Conservation (phyloP, 345 rosid genomes). For the Zanthoxylum bungeanum region DNA sequence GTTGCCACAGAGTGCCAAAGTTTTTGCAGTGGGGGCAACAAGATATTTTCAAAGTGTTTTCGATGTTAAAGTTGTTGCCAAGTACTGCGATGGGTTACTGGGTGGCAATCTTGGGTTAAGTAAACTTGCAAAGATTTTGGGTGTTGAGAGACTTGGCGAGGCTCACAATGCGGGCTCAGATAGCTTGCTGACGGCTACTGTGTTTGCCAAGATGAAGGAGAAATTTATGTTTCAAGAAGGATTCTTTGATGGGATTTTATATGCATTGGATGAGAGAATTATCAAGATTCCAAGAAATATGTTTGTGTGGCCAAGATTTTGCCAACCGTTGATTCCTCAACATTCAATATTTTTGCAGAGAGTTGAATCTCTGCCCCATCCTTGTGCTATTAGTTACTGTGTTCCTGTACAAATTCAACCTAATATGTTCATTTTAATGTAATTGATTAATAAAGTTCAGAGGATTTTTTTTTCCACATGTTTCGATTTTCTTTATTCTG, state of each 20-base stretch:
- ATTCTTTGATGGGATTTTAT: background rate
- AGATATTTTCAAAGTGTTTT: background rate
- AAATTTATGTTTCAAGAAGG: background rate
- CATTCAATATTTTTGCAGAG: background rate
- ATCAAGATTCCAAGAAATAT: background rate
- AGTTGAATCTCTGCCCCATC: background rate
- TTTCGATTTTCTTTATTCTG: background rate
- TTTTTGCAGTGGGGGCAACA: background rate
- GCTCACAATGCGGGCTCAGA: slow-evolving; percentile 7
- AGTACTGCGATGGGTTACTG: background rate
- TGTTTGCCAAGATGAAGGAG: background rate
- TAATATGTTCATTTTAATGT: background rate
- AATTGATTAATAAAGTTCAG: background rate
- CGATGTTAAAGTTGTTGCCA: background rate
- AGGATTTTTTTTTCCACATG: background rate
- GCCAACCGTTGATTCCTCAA: background rate
- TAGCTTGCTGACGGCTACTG: background rate
- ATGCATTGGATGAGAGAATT: background rate
- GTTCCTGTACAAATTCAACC: background rate
- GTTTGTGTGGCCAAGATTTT: background rate
- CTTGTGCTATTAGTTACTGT: background rate
- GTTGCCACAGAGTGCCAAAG: background rate
- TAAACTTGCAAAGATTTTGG: background rate
- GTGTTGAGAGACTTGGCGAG: background rate
- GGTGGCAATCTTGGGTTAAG: background rate